Evolutionary conservation across 2,329 filamentous ascomycete genomes (phyloP), one percentile per base, ranked within the genome.

Genomic region (Fusarium longipes): DNA sequence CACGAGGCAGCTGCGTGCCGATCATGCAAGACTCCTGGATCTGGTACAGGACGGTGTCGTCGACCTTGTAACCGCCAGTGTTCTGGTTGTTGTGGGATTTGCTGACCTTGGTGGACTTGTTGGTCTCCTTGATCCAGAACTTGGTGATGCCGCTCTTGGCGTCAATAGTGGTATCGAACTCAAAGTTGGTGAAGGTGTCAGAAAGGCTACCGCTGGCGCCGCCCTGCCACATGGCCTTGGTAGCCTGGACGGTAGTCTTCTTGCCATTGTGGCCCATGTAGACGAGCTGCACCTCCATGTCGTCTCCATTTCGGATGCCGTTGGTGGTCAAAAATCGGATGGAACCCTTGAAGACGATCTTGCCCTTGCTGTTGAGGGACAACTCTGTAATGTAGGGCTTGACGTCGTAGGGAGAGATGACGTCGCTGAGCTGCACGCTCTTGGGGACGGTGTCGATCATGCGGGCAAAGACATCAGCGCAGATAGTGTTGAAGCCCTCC

Each of bases 381-480:
- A 78, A 1, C 6, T 65, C 65, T 1, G 30, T 55, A 17, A 77
- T 70, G 25, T 78, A 77, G 3, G 77, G 77, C 38, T 77, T 78
- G 35, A 79, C 55, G 4, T 75, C 73, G 15, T 75, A 71, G 0
- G 72, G 60, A 17, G 74, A 65, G 6, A 79, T 65, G 14, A 71
- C 67, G 1, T 76, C 73, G 15, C 67, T 73, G 5, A 79, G 71
- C 8, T 65, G 60, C 9, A 78, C 76, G 2, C 17, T 63, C 7
- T 62, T 53, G 1, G 77, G 77, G 0, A 79, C 76, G 0, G 77
- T 78, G 44, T 79, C 70, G 35, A 79, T 74, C 77, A 79, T 79
- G n/a, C 74, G 71, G 8, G 58, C 63, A 10, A 79, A 73, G n/a
- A 77, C 54, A 11, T 70, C 57, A 6, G 68, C 58, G 30, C 77